Conservation (phyloP, 2,329 filamentous ascomycete genomes). For the Coniochaeta sp. region DNA sequence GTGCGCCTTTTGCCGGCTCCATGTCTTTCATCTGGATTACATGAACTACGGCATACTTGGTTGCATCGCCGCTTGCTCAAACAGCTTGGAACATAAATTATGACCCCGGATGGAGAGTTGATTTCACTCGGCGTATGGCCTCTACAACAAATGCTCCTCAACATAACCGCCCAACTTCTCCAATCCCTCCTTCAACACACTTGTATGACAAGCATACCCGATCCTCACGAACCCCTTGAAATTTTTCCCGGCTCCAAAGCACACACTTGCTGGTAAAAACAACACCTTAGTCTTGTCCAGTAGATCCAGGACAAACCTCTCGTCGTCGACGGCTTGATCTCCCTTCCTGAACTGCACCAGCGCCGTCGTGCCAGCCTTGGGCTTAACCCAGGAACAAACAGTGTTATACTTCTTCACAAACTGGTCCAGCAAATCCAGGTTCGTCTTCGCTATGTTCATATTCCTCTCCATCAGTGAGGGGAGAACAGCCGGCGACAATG, state of each 20-base stretch:
- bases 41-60: no score
- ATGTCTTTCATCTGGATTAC: no score
- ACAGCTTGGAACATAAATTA: no score
- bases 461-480: slow-evolving; percentile 40
- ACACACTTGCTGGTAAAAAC: slow-evolving; percentile 65
- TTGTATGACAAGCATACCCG: slow-evolving; percentile 67
- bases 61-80: no score
- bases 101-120: no score
- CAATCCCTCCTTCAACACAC: slow-evolving; percentile 60
- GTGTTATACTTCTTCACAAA: slow-evolving; percentile 61
- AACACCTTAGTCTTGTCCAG: slow-evolving; percentile 64
- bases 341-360: slow-evolving; percentile 63
- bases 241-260: slow-evolving; percentile 61
- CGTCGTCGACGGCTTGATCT: slow-evolving; percentile 59
- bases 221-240: slow-evolving; percentile 72
- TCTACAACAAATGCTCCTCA: slow-evolving; percentile 18
- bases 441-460: slow-evolving; percentile 58
- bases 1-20: no score
- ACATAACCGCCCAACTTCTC: slow-evolving; percentile 38
- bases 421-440: slow-evolving; percentile 56
- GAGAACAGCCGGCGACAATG: slow-evolving; percentile 47
- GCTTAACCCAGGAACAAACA: slow-evolving; percentile 64
- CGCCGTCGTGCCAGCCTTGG: slow-evolving; percentile 72
- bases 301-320: slow-evolving; percentile 62
- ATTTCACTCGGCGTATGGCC: no score